These are phyloP conservation scores for Iberis pinnata DNA, from an alignment of 345 rosid genomes.

Conservation along the genomic window DNA sequence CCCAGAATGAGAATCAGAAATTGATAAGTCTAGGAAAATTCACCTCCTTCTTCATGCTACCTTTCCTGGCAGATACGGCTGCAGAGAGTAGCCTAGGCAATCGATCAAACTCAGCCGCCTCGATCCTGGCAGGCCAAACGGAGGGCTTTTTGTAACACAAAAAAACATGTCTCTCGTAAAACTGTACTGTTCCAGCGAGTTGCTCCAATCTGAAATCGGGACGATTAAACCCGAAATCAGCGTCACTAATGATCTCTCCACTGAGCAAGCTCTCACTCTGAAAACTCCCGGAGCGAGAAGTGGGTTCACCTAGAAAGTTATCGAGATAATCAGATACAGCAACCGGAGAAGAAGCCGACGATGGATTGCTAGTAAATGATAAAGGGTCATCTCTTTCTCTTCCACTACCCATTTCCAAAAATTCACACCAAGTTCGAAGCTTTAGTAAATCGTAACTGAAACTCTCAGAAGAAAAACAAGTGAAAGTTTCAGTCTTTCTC, in stretches of 20 bases:
- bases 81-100: conserved; percentile 89
- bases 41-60: conserved; percentile 66
- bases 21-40: background rate
- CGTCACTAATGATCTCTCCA: conserved; percentile 38
- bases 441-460: conserved; percentile 25
- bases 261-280: conserved; percentile 62
- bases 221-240: conserved; percentile 74
- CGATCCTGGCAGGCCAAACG: conserved; percentile 93
- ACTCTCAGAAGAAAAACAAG: background rate
- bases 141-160: conserved; percentile 90
- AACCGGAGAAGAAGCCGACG: conserved; percentile 61
- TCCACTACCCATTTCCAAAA: conserved; percentile 46
- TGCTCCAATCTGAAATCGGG: conserved; percentile 60
- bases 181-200: conserved; percentile 74
- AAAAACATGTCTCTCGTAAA: conserved; percentile 80
- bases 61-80: conserved; percentile 57
- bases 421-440: conserved; percentile 6
- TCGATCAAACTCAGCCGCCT: conserved; percentile 99
- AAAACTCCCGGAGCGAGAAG: conserved; percentile 67
- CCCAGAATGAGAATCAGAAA: background rate
- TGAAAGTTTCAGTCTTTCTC: conserved; percentile 16
- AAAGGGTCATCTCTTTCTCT: conserved; percentile 58
- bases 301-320: conserved; percentile 43
- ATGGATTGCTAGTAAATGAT: conserved; percentile 43
- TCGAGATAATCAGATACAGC: conserved; percentile 61